Evolutionary conservation across 352 stramenopile genomes (phyloP).

Genomic region (Globisporangium lucens): DNA sequence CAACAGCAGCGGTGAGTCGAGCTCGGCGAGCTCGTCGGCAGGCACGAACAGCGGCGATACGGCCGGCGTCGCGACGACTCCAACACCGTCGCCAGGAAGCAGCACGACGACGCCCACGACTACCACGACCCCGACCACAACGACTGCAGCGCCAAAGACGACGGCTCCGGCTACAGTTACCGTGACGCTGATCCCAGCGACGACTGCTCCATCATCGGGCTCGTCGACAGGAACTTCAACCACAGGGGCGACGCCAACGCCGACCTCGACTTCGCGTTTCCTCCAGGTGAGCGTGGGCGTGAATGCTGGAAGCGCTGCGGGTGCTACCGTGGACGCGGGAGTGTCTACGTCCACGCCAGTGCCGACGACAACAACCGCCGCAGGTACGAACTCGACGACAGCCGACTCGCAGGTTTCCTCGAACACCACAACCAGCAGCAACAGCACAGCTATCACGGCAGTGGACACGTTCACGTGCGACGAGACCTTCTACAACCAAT

Average conservation of each 20-base stretch:
- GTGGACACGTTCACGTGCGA: constrained; percentile 61
- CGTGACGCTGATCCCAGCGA: background rate
- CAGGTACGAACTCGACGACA: constrained; percentile 3
- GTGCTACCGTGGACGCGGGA: background rate
- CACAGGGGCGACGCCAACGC: constrained; percentile 6
- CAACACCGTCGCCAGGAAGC: constrained; percentile 8
- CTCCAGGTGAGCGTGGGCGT: background rate
- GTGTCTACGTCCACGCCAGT: constrained; percentile 7
- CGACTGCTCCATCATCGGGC: constrained; percentile 7
- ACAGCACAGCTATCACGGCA: constrained; percentile 16
- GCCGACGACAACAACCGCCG: constrained; percentile 2
- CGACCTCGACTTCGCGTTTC: background rate
- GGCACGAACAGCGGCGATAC: constrained; percentile 1
- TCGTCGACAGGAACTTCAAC: background rate
- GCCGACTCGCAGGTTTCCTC: background rate
- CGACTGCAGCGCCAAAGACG: background rate
- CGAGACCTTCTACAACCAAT: constrained; percentile 76
- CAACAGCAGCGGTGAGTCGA: constrained; percentile 13
- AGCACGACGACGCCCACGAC: background rate
- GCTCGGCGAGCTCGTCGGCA: constrained; percentile 3
- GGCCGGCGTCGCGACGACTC: constrained; percentile 4
- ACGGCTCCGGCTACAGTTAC: constrained; percentile 4
- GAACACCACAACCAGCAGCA: constrained; percentile 16
- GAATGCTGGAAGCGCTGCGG: background rate
- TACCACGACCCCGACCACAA: constrained; percentile 4